Evolutionary conservation across 176 grass and related monocot genomes (phyloP).

Genomic region (Olyra latifolia): DNA sequence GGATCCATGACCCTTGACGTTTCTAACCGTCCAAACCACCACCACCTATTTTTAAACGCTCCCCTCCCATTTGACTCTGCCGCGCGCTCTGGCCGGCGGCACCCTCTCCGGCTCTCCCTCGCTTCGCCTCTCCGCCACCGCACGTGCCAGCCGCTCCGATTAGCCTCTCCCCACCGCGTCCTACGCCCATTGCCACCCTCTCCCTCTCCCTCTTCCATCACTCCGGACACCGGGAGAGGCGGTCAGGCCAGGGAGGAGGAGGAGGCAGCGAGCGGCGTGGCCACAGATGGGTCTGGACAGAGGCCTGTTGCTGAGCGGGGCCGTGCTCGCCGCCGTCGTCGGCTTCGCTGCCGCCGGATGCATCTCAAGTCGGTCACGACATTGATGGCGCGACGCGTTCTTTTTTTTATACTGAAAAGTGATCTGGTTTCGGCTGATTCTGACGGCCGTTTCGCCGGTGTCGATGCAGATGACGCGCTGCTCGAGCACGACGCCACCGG

Average conservation of each 20-base stretch:
- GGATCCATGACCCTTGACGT: not conserved
- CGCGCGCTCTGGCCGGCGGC: constrained; percentile 23
- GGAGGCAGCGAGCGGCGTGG: constrained; percentile 6
- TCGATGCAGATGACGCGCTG: constrained; percentile 61
- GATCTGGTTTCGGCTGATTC: not conserved
- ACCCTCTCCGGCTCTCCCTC: constrained; percentile 30
- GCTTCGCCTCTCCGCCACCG: not conserved
- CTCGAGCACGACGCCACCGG: constrained; percentile 39
- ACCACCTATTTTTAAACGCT: constrained; percentile 38
- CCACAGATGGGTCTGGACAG: constrained; percentile 42
- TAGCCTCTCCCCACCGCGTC: not conserved
- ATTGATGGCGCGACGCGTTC: not conserved
- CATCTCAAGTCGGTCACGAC: constrained; percentile 54
- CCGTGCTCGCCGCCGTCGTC: constrained; percentile 34
- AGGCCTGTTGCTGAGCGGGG: constrained; percentile 27
- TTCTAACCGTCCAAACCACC: constrained; percentile 15
- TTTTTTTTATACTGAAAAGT: not conserved
- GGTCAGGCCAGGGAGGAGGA: not conserved
- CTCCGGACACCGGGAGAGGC: not conserved
- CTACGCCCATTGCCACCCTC: not conserved
- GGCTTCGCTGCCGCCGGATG: constrained; percentile 48
- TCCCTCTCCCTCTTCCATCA: constrained; percentile 11
- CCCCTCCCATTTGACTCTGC: not conserved
- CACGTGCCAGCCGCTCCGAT: constrained; percentile 23
- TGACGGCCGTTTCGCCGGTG: not conserved